phyloP scores from a whole-genome alignment of 2,329 filamentous ascomycete species.

The Pestalotiopsis sp. region DNA sequence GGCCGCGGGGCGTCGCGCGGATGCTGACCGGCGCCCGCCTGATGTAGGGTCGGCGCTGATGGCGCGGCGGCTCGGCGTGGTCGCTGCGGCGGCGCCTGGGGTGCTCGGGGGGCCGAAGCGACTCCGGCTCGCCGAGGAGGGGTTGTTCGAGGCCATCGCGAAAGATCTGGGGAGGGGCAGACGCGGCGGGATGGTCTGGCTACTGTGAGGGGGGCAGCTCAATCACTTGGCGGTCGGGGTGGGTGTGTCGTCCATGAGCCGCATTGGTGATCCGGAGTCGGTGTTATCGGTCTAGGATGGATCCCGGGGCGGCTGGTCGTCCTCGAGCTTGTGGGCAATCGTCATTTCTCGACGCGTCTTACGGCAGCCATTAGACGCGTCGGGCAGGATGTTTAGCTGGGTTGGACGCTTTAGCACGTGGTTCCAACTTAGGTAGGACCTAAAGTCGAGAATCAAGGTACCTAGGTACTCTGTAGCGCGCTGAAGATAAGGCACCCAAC shows the following conservation, averaged over 20 bases:
- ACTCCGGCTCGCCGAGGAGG: slow-evolving; percentile 13
- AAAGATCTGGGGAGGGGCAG: not conserved
- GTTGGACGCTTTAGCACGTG: slow-evolving; percentile 2
- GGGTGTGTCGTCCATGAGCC: not conserved
- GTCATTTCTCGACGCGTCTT: not conserved
- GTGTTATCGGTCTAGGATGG: not conserved
- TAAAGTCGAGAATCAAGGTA: not conserved
- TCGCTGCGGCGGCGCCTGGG: slow-evolving; percentile 12
- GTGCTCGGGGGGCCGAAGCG: slow-evolving; percentile 29
- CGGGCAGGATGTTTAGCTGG: not conserved
- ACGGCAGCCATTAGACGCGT: not conserved
- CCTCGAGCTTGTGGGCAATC: not conserved
- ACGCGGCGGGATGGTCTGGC: not conserved
- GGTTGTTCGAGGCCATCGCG: slow-evolving; percentile 13
- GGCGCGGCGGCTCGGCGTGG: slow-evolving; percentile 35
- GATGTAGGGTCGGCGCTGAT: slow-evolving; percentile 41
- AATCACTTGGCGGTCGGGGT: not conserved
- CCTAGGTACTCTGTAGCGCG: not conserved
- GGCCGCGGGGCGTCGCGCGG: slow-evolving; percentile 43
- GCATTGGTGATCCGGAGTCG: not conserved
- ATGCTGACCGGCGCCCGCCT: slow-evolving; percentile 45
- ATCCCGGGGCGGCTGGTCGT: not conserved
- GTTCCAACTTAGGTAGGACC: not conserved
- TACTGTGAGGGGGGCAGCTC: not conserved
- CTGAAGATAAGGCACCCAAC: too few species aligned